phyloP scores from a whole-genome alignment of 176 grass and related monocot genomes.

The Rhipidocladum racemiflorum region DNA sequence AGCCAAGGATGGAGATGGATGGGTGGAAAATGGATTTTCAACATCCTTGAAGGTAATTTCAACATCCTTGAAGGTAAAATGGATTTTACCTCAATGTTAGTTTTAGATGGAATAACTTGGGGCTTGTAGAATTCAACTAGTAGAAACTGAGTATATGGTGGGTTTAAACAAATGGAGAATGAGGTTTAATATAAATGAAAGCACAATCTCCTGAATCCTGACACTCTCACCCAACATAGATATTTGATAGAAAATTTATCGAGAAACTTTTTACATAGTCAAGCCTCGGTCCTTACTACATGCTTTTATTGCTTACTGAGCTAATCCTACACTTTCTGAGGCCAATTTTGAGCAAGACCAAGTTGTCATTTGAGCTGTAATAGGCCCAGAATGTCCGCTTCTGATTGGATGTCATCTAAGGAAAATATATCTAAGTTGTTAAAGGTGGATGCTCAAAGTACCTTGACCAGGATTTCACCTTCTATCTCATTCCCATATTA shows the following conservation, averaged over 20 bases:
- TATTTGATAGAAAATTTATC: background rate
- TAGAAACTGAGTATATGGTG: background rate
- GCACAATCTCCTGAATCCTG: background rate
- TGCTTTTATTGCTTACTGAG: slow-evolving; percentile 6
- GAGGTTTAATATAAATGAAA: slow-evolving; percentile 7
- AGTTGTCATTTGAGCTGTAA: slow-evolving; percentile 1
- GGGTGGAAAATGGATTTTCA: slow-evolving; percentile 85
- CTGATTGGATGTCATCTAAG: background rate
- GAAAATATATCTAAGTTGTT: background rate
- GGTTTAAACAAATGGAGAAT: slow-evolving; percentile 23
- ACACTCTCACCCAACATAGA: background rate
- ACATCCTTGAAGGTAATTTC: slow-evolving; percentile 61
- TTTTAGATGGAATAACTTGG: slow-evolving; percentile 9
- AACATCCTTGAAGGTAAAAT: slow-evolving; percentile 37
- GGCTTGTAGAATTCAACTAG: background rate
- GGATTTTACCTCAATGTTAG: background rate
- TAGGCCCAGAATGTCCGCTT: background rate
- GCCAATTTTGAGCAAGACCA: background rate
- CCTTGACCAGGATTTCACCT: background rate
- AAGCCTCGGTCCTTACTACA: background rate
- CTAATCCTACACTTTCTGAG: background rate
- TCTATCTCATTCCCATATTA: background rate
- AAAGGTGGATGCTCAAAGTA: slow-evolving; percentile 7
- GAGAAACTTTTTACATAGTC: background rate
- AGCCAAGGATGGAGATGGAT: slow-evolving; percentile 97